Evolutionary conservation across 768 basidiomycete species (phyloP), one percentile per base, ranked within the genome.

Genomic region (Lactifluus subvellereus): DNA sequence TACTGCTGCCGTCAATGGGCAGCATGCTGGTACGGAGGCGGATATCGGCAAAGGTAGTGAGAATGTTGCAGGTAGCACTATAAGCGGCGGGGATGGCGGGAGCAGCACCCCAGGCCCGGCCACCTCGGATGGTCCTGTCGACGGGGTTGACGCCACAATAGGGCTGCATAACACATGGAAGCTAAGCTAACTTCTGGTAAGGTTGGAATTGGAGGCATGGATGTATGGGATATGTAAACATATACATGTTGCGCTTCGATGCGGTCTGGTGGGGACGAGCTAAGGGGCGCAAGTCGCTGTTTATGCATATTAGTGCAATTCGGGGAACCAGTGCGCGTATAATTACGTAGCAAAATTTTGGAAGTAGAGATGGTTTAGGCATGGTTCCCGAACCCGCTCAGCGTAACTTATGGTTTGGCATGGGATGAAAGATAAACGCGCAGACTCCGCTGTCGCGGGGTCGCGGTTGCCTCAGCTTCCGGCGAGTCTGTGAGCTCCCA

Each of bases 101-200:
- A 62, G 37, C 67, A 71, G 49, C 68, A 45, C 65, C 64, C 9
- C 62, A 66, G 55, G 69, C 73, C 33, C 71, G 72, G 78, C 74
- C 60, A 22, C 57, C 35, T 20, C 57, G 2, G 33, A 30, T 22
- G 78, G 77, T 16, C 80, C 79, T 5, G 71, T 79, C 68, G 89
- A 84, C 69, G 85, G 84, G 9, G 79, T 82, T 30, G 89, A 90
- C 68, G 86, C 87, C 71, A 91, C 84, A 2, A 84, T 93, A 68
- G 91, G 91, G 48, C 73, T 93, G 68, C 84, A 91, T 73, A 92
- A 93, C 69, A 80, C 81, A 48, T 89, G 83, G 80, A 80, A 82
- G 56, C 53, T 71, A 57, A 70, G 71, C 49, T 79, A 58, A 58
- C 22, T 48, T 27, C 27, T 22, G 16, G 10, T n/a, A 47, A 18